Conservation (phyloP, 1,139 yeast species). For the Arxiozyma slooffiae region DNA sequence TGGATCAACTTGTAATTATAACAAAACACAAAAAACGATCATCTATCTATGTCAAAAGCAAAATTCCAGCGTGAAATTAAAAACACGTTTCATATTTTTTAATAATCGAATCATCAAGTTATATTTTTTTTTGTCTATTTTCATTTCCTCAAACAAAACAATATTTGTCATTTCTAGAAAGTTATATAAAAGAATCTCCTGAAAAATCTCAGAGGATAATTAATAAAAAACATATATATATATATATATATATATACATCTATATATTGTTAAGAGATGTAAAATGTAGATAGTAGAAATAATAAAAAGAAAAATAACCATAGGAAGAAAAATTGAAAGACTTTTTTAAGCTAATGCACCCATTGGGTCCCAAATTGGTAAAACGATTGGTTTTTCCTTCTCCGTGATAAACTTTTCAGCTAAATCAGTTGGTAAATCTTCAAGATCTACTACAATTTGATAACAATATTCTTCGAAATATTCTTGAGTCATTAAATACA, state of each 20-base stretch:
- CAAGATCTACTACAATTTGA: slow-evolving; percentile 63
- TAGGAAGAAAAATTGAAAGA: not conserved
- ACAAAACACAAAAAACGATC: not conserved
- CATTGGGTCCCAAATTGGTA: slow-evolving; percentile 82
- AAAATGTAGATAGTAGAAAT: not conserved
- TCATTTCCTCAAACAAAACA: not conserved
- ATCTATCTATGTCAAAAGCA: not conserved
- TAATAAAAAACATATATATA: no score
- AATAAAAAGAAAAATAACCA: no score
- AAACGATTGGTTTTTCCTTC: slow-evolving; percentile 38
- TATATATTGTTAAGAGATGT: not conserved
- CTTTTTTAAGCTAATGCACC: slow-evolving; percentile 54
- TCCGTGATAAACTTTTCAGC: slow-evolving; percentile 34
- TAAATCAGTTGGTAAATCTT: slow-evolving; percentile 41
- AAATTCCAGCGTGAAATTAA: not conserved
- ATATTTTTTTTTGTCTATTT: no score
- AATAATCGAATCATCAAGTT: no score
- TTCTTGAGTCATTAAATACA: slow-evolving; percentile 69
- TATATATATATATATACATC: not conserved
- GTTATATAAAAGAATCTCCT: no score
- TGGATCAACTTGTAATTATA: not conserved
- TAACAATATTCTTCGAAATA: slow-evolving; percentile 77
- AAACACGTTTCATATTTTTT: not conserved
- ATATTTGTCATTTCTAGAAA: no score
- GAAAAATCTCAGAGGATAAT: not conserved